Conservation (phyloP, 169 alveolate species). For the Plasmodium fragile region DNA sequence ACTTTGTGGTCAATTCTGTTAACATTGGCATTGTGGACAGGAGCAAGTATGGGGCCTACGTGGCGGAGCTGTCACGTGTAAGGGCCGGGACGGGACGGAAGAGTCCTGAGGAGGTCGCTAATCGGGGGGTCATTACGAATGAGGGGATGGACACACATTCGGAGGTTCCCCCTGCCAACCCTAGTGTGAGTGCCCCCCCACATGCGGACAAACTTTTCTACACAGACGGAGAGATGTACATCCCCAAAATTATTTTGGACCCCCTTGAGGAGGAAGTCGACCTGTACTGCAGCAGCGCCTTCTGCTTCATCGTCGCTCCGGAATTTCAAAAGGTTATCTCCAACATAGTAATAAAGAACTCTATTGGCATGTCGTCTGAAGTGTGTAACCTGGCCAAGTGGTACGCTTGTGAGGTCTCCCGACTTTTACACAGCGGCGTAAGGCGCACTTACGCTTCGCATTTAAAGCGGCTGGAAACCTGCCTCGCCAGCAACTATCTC, state of each 20-base stretch:
- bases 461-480: constrained; percentile 19
- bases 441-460: constrained; percentile 19
- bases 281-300: constrained; percentile 64
- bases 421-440: constrained; percentile 12
- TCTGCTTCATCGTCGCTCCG: constrained; percentile 71
- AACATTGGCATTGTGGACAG: constrained; percentile 44
- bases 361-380: constrained; percentile 36
- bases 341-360: constrained; percentile 33
- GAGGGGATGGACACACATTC: background rate
- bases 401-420: constrained; percentile 38
- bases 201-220: constrained; percentile 22
- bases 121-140: background rate
- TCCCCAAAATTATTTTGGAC: constrained; percentile 50
- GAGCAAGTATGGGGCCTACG: background rate
- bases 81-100: background rate
- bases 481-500: constrained; percentile 20
- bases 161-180: background rate
- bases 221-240: background rate
- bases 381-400: constrained; percentile 14
- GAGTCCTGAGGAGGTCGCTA: background rate
- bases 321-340: constrained; percentile 40
- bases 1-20: constrained; percentile 25
- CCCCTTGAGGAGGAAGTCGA: constrained; percentile 60
- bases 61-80: background rate
- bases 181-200: background rate